A percentile compares a stretch with the other conserved stretches of the same genome.
Conservation (phyloP, 768 basidiomycete genomes). For the Crepidotus variabilis region DNA sequence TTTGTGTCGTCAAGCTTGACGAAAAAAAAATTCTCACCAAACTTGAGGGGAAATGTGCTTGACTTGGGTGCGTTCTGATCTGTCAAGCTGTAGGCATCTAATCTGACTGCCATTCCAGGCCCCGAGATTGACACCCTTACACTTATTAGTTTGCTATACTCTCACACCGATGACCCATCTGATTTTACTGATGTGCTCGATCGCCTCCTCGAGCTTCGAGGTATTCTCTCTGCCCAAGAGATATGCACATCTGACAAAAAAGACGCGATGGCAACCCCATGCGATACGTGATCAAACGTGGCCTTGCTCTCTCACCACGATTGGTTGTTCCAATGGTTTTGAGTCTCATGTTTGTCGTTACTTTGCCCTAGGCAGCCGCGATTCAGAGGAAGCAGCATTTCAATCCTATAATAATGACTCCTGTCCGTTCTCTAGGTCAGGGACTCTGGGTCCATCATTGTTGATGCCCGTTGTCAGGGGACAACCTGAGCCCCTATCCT, state of each 20-base stretch:
- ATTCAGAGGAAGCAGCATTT: constrained; percentile 26
- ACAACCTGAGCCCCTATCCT: too few relatives aligned
- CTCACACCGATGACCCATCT: too few relatives aligned
- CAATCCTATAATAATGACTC: constrained; percentile 21
- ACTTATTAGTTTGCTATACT: too few relatives aligned
- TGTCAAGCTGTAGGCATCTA: constrained; percentile 14
- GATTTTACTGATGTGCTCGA: constrained; percentile 24
- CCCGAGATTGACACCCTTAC: constrained; percentile 17
- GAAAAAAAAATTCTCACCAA: constrained; percentile 27
- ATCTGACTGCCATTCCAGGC: constrained; percentile 20
- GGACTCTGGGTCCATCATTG: constrained; percentile 35
- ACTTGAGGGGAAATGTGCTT: constrained; percentile 30
- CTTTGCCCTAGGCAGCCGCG: constrained; percentile 11
- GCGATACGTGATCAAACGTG: constrained; percentile 33
- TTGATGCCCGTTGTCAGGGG: too few relatives aligned
- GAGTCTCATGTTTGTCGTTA: constrained; percentile 29
- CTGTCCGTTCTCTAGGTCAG: constrained; percentile 29
- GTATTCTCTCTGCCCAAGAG: constrained; percentile 26
- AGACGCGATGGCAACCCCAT: constrained; percentile 16
- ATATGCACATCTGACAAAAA: constrained; percentile 24
- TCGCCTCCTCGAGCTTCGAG: constrained; percentile 26
- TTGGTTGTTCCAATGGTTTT: constrained; percentile 25
- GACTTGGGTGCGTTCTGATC: constrained; percentile 30
- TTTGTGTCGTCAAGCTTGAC: constrained; percentile 36
- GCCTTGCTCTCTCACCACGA: constrained; percentile 31